Evolutionary conservation across 306 rosid species (phyloP).

Genomic region (Carpinus fangiana): DNA sequence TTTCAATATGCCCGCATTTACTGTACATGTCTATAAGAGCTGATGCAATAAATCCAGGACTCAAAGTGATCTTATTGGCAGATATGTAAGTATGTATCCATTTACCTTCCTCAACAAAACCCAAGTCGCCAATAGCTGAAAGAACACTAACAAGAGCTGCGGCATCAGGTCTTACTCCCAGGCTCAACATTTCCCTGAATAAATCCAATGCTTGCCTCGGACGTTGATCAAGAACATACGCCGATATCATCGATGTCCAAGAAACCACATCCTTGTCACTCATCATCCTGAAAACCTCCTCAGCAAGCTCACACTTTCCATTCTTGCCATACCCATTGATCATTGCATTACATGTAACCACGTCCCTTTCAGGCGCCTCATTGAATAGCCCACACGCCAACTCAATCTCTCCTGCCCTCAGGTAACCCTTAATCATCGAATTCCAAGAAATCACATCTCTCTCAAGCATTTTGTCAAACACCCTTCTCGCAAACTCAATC

Average conservation of each 20-base stretch:
- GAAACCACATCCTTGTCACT: slow-evolving; percentile 42
- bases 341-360: slow-evolving; percentile 50
- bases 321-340: slow-evolving; percentile 56
- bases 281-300: slow-evolving; percentile 40
- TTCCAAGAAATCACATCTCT: slow-evolving; percentile 57
- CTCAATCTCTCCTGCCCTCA: slow-evolving; percentile 40
- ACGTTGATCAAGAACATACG: slow-evolving; percentile 33
- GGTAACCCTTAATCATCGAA: slow-evolving; percentile 44
- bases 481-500: slow-evolving; percentile 32
- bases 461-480: slow-evolving; percentile 53
- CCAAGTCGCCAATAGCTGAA: slow-evolving; percentile 57
- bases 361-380: slow-evolving; percentile 39
- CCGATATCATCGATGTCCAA: slow-evolving; percentile 54
- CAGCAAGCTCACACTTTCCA: slow-evolving; percentile 47
- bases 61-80: slow-evolving; percentile 26
- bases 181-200: slow-evolving; percentile 49
- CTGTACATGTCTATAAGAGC: slow-evolving; percentile 58
- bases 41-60: slow-evolving; percentile 41
- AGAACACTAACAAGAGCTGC: slow-evolving; percentile 53
- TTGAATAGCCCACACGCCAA: slow-evolving; percentile 38
- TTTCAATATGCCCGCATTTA: slow-evolving; percentile 57
- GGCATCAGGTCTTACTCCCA: slow-evolving; percentile 44
- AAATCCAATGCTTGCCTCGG: slow-evolving; percentile 41
- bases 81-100: slow-evolving; percentile 46
- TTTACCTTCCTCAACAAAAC: slow-evolving; percentile 62